Conservation (phyloP, 768 basidiomycete genomes). For the Chalciporus piperatus region DNA sequence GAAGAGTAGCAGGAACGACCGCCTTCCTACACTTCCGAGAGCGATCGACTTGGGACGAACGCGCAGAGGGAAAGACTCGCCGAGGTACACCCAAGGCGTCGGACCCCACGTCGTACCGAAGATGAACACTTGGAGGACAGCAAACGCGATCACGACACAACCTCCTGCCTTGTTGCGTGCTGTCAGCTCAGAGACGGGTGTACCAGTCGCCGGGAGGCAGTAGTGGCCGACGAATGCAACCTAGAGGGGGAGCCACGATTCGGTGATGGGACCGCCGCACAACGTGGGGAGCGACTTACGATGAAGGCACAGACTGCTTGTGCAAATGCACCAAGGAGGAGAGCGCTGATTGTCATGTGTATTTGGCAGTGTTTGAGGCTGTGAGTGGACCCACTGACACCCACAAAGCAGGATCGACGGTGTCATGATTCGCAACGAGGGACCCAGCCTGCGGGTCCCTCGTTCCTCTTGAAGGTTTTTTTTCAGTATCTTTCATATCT, state of each 20-base stretch:
- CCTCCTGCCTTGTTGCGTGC: constrained; percentile 59
- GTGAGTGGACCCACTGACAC: no score
- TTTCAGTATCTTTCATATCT: no score
- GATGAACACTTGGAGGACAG: constrained; percentile 70
- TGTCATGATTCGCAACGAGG: no score
- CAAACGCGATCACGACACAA: constrained; percentile 69
- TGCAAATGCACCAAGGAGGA: constrained; percentile 60
- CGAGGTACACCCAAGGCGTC: constrained; percentile 73
- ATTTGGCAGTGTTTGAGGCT: no score
- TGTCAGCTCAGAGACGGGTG: constrained; percentile 47
- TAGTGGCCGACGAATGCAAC: constrained; percentile 73
- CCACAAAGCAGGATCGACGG: no score
- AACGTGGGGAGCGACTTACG: constrained; percentile 32
- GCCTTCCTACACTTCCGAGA: constrained; percentile 68
- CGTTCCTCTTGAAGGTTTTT: no score
- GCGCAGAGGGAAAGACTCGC: constrained; percentile 79
- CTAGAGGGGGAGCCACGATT: constrained; percentile 28
- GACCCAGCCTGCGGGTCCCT: no score
- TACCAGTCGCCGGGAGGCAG: constrained; percentile 53
- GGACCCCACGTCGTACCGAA: constrained; percentile 79
- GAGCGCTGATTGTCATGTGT: no score
- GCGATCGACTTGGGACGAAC: constrained; percentile 78
- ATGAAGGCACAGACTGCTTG: constrained; percentile 64
- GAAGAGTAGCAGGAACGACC: no score
- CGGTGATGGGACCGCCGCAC: background rate